Evolutionary conservation across 192 early-diverging fungal species (phyloP).

Genomic region (Spizellomyces punctatus): DNA sequence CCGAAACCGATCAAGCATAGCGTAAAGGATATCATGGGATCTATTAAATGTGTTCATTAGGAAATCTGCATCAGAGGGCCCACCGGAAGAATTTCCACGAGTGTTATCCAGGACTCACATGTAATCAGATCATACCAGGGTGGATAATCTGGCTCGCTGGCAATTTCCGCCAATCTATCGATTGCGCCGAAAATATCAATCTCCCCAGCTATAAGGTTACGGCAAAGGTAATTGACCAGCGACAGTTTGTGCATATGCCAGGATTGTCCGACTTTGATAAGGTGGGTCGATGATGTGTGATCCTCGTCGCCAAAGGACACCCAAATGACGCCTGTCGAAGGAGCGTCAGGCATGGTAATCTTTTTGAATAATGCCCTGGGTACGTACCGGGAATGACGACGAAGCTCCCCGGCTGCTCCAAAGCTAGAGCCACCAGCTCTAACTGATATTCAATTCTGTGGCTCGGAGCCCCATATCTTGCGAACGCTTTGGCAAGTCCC

Average conservation of each 20-base stretch:
- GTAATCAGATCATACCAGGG: conserved; percentile 6
- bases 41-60: neutral
- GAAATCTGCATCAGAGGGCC: neutral
- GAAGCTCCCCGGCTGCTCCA: conserved; percentile 41
- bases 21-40: conserved; percentile 36
- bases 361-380: neutral
- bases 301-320: conserved; percentile 47
- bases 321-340: conserved; percentile 35
- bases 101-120: neutral
- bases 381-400: conserved; percentile 42
- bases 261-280: conserved; percentile 40
- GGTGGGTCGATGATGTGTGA: conserved; percentile 31
- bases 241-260: conserved; percentile 49
- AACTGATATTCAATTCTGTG: conserved; percentile 54
- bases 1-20: conserved; percentile 46
- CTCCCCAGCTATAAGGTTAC: conserved; percentile 33
- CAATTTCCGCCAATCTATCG: conserved; percentile 33
- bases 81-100: conserved; percentile 9
- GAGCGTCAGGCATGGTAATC: neutral
- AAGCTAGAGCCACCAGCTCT: conserved; percentile 36
- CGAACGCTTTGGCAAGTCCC: conserved; percentile 40
- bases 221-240: conserved; percentile 51
- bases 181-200: conserved; percentile 34
- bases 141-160: conserved; percentile 1
- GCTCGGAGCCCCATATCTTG: conserved; percentile 52